Conservation (phyloP, 2,329 filamentous ascomycete genomes). For the Sclerotinia sclerotiorum region DNA sequence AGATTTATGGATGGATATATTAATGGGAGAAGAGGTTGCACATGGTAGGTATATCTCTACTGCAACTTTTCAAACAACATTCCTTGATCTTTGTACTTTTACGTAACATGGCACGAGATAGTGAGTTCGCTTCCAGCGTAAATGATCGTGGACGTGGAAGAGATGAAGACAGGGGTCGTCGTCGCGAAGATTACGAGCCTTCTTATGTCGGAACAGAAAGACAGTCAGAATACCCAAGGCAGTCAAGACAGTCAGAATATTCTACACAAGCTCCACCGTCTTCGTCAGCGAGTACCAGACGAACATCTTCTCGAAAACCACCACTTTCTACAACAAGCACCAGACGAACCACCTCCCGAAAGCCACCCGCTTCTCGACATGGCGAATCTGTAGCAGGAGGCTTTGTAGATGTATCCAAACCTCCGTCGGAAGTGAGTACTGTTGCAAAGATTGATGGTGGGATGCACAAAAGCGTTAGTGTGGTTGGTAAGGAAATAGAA, state of each 20-base stretch:
- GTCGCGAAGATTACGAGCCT: neutral
- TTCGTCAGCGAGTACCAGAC: neutral
- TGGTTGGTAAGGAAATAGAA: neutral
- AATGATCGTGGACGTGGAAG: neutral
- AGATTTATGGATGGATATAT: neutral
- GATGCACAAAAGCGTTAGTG: neutral
- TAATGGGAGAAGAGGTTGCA: neutral
- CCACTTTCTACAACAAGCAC: no score
- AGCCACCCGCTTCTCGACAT: neutral
- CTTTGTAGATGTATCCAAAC: neutral
- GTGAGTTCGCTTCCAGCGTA: neutral
- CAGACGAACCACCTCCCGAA: neutral
- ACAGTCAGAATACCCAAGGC: neutral
- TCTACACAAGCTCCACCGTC: neutral
- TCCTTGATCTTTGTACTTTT: neutral
- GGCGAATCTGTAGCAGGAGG: no score
- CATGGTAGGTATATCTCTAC: neutral
- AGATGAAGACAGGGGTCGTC: neutral
- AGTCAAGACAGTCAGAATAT: neutral
- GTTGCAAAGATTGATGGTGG: neutral
- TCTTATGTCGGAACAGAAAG: no score
- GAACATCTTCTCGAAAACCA: neutral
- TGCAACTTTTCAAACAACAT: no score
- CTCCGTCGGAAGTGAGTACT: neutral
- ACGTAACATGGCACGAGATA: neutral